Percentiles rank a stretch among this genome's conserved stretches.
Conservation (phyloP, 768 basidiomycete genomes). For the Dacryopinax primogenitus region DNA sequence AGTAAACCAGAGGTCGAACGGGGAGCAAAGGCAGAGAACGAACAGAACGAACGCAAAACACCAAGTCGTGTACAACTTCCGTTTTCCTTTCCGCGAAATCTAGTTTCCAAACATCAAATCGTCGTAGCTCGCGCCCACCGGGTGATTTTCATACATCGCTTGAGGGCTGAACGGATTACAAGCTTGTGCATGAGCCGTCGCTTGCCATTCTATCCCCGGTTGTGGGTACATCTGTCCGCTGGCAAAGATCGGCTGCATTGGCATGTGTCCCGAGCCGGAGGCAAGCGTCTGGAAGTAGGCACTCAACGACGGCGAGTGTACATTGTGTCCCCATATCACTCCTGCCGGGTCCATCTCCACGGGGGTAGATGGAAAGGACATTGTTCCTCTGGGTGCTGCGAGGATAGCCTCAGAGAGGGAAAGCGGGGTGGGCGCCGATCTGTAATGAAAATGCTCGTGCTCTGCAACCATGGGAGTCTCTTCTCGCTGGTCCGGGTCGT, state of each 20-base stretch:
- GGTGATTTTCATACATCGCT: background rate
- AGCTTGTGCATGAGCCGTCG: background rate
- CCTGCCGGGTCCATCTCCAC: background rate
- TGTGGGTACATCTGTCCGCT: conserved; percentile 2
- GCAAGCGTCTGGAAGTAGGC: conserved; percentile 3
- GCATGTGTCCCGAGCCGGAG: background rate
- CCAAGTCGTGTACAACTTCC: background rate
- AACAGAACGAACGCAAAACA: background rate
- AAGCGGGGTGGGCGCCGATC: background rate
- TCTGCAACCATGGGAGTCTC: background rate
- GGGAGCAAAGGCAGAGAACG: background rate
- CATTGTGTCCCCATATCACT: background rate
- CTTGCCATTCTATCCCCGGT: conserved; percentile 1
- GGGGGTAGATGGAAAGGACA: conserved; percentile 2
- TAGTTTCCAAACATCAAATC: conserved; percentile 3
- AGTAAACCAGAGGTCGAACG: background rate
- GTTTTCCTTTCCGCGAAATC: background rate
- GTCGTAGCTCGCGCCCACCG: background rate
- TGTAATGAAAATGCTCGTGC: background rate
- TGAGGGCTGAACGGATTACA: background rate
- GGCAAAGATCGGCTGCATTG: background rate
- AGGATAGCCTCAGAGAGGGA: background rate
- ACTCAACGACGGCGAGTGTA: background rate
- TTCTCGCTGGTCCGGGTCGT: background rate
- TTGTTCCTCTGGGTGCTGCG: background rate